Percentiles rank a stretch among this genome's conserved stretches.
Conservation (phyloP, 2,329 filamentous ascomycete genomes). For the Pleurostoma richardsiae region DNA sequence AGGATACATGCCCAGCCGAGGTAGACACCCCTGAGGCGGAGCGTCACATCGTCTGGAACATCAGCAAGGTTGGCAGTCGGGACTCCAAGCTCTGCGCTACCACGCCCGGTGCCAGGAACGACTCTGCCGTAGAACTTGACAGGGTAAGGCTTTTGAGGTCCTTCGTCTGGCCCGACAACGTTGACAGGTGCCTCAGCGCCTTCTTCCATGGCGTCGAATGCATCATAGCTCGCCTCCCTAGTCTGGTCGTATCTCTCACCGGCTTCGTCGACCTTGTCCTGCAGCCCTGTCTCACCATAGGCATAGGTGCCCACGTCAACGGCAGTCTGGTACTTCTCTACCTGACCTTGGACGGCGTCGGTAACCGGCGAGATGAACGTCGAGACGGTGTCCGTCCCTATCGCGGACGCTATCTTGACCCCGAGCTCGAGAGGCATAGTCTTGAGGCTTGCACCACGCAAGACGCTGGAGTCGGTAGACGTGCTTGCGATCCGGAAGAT, state of each 20-base stretch:
- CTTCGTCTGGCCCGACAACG: constrained; percentile 42
- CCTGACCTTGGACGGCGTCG: constrained; percentile 32
- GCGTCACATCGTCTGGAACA: constrained; percentile 45
- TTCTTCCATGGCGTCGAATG: constrained; percentile 16
- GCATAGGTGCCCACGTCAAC: constrained; percentile 35
- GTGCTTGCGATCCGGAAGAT: constrained; percentile 66
- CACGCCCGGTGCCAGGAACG: constrained; percentile 35
- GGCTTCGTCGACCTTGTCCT: constrained; percentile 22
- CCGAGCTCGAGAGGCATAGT: constrained; percentile 64
- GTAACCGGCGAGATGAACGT: constrained; percentile 36
- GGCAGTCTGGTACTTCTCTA: constrained; percentile 29
- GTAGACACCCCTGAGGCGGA: constrained; percentile 56
- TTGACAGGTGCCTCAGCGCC: constrained; percentile 18
- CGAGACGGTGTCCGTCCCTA: constrained; percentile 38
- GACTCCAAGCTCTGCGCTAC: constrained; percentile 32
- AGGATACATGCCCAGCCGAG: constrained; percentile 57
- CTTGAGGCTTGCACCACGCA: constrained; percentile 59
- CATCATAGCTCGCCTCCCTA: constrained; percentile 27
- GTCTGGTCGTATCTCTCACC: constrained; percentile 29
- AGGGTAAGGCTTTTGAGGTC: constrained; percentile 49
- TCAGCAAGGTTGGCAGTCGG: constrained; percentile 50
- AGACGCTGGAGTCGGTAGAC: constrained; percentile 52
- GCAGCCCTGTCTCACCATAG: constrained; percentile 25
- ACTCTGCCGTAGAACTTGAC: constrained; percentile 45
- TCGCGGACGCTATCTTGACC: constrained; percentile 47